phyloP scores from a whole-genome alignment of 2,329 filamentous ascomycete genomes.

The Sporothrix mexicana region DNA sequence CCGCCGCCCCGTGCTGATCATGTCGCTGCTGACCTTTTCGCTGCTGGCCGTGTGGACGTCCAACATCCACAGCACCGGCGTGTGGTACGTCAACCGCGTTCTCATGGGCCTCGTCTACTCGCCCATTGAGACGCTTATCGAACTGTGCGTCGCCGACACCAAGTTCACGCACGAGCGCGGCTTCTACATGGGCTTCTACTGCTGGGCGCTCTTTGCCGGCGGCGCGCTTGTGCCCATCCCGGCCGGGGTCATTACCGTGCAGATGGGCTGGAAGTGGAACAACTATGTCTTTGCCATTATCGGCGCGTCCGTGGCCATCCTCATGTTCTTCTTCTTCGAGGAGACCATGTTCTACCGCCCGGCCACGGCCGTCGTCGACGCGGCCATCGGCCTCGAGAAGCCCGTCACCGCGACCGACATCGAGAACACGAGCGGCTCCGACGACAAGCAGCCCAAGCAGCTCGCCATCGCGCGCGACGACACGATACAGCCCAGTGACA shows the following conservation, averaged over 20 bases:
- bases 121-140: conserved; percentile 55
- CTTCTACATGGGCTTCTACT: conserved; percentile 52
- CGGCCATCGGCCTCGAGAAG: conserved; percentile 27
- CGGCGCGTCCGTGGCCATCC: conserved; percentile 54
- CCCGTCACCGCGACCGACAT: too few relatives aligned
- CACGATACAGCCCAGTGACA: too few relatives aligned
- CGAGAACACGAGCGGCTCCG: too few relatives aligned
- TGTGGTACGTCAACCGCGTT: conserved; percentile 56
- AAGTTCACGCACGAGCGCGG: conserved; percentile 43
- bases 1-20: conserved; percentile 40
- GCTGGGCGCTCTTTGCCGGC: conserved; percentile 50
- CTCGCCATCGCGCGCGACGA: too few relatives aligned
- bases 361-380: conserved; percentile 43
- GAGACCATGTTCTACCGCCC: conserved; percentile 61
- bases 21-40: conserved; percentile 42
- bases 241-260: conserved; percentile 56
- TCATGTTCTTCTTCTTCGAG: conserved; percentile 65
- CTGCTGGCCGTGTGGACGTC: conserved; percentile 48
- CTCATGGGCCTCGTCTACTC: conserved; percentile 52
- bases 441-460: too few relatives aligned
- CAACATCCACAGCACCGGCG: conserved; percentile 48
- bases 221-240: conserved; percentile 56
- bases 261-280: conserved; percentile 57
- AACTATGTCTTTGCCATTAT: conserved; percentile 63
- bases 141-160: conserved; percentile 45